Base-by-base conservation (phyloP, 441 rosid species). In the Erysimum cheiri region DNA sequence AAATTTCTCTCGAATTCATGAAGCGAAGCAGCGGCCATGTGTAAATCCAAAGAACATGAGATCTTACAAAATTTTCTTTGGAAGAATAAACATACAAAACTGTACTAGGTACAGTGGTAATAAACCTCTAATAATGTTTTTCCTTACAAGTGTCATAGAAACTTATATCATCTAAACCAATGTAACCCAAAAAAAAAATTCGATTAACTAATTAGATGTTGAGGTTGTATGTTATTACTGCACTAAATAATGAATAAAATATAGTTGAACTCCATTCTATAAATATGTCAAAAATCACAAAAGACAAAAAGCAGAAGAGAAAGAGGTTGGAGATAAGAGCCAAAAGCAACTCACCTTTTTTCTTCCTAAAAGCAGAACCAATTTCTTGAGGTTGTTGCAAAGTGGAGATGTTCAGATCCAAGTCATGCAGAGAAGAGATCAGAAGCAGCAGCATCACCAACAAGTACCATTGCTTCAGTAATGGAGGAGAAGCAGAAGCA, bases 351-450 rank as follows among this genome's bases (percentile, higher is more conserved):
- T 68, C 63, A 59, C 73, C 66, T 37, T 53, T 44, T 47, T 39
- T 28, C 48, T 43, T 61, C 29, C 60, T 47, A 56, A 31, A 55
- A 55, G 70, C 22, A 48, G 41, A 44, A 19, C 33, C 19, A 60
- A 8, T 5, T 28, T 56, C 67, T 69, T 58, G 75, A 64, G 67
- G 31, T 33, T 64, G 66, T 48, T 40, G 52, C 62, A 64, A 64
- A 70, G 84, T 87, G 90, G 84, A 88, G 71, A 69, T 75, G 35
- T 88, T 76, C 70, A 91, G 96, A 88, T 91, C 96, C 72, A 83
- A 80, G 76, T 91, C 96, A 48, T 85, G 86, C 83, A 88, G 80
- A 59, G 88, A 83, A 75, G 88, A 81, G 43, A 85, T 80, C 56
- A 82, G 87, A 63, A 78, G 82, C 50, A 78, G 76, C 64, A 83